Evolutionary conservation across 2,329 filamentous ascomycete species (phyloP), one percentile per base, ranked within the genome.

Genomic region (Sclerotinia subarctica): DNA sequence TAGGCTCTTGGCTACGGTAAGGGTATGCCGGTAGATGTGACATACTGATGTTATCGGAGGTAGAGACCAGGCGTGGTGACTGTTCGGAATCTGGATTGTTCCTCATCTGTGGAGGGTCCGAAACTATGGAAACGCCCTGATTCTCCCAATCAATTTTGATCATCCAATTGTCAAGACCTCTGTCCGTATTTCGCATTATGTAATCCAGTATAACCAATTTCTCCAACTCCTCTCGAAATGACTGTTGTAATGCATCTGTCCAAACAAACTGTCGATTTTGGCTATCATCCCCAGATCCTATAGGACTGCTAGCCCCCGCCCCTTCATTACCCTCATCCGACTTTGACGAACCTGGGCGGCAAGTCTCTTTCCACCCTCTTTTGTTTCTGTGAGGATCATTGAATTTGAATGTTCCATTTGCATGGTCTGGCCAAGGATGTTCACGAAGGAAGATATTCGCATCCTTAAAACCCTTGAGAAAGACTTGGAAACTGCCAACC

Each of bases 151-250:
- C 94, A 44, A 99, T 92, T 78, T 93, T 95, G 77, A 99, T 93
- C 95, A 99, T 99, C 95, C 95, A 99, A 75, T 99, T 99, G 78
- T 99, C 95, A 68, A 97, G 83, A 1, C 95, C 95, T 80, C 95
- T 87, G 78, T 99, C 95, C 1, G 95, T 99, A 77, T 99, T 99
- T 68, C 95, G 88, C 95, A 99, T 99, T 71, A 99, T 96, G 78
- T 99, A 99, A 80, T 99, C 95, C 72, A 99, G 80, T 75, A 99
- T 96, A 29, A 99, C 96, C 10, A 99, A 83, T 79, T 97, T 98
- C 80, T 99, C 95, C 59, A 99, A 84, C 80, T 98, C 92, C 78
- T 99, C 95, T 49, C 95, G 85, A 77, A 99, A 97, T 0, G 92
- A 91, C 78, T 96, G 92, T 77, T 98, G 96, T 57, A 99, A 80